These are phyloP conservation scores for Leptographium lundbergii DNA, from an alignment of 2,329 filamentous ascomycete genomes.

Conservation along the genomic window DNA sequence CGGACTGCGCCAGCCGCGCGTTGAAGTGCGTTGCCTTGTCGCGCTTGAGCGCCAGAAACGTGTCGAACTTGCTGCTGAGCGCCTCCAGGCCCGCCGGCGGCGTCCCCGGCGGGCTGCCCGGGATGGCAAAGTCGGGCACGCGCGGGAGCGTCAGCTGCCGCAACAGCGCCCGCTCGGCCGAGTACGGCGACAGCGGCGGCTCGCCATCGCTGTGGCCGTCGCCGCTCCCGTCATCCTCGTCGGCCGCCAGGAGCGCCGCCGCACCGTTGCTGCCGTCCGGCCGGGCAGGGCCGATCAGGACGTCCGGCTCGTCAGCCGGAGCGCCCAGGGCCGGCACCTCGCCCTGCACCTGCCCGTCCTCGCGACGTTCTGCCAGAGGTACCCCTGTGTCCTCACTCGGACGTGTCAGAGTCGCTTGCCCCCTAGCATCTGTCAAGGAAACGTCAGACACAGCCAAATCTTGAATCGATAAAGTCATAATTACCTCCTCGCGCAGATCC, in stretches of 20 bases:
- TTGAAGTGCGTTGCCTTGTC: constrained; percentile 69
- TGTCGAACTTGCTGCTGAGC: constrained; percentile 54
- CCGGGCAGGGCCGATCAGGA: constrained; percentile 10
- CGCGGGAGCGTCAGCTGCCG: constrained; percentile 64
- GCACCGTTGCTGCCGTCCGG: not conserved
- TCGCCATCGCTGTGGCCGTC: constrained; percentile 3
- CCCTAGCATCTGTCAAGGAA: too few species aligned
- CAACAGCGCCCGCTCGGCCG: constrained; percentile 48
- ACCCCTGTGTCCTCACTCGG: not conserved
- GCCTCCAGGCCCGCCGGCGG: constrained; percentile 27
- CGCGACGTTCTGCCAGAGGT: not conserved
- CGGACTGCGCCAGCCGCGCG: constrained; percentile 52
- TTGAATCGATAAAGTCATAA: too few species aligned
- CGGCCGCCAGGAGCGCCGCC: not conserved
- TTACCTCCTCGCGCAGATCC: too few species aligned
- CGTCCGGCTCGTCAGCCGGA: not conserved
- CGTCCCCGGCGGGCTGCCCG: constrained; percentile 56
- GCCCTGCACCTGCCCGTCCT: not conserved
- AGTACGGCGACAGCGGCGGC: constrained; percentile 49
- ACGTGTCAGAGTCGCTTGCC: too few species aligned
- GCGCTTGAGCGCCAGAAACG: constrained; percentile 62
- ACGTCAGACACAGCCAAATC: too few species aligned
- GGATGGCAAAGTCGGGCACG: constrained; percentile 60
- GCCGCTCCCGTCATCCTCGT: constrained; percentile 1
- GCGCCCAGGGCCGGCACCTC: not conserved